phyloP scores from a whole-genome alignment of 768 basidiomycete genomes.

The Pholiota molesta region DNA sequence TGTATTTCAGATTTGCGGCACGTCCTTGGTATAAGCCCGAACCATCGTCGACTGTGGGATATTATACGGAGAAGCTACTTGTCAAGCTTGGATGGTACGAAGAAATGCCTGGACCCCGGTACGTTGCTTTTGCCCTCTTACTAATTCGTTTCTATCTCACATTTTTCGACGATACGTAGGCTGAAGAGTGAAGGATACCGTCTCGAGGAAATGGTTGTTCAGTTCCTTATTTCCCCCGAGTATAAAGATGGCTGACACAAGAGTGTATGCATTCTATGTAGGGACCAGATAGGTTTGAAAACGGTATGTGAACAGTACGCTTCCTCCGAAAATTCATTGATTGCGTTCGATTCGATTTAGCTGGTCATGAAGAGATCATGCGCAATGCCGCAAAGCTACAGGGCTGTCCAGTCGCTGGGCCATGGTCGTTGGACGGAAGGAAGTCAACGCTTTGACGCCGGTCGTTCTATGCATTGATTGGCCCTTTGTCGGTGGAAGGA shows the following conservation, averaged over 20 bases:
- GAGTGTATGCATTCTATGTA: constrained; percentile 11
- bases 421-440: constrained; percentile 28
- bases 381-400: constrained; percentile 40
- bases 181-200: constrained; percentile 43
- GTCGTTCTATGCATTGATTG: too few species aligned
- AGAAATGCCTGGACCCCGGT: constrained; percentile 43
- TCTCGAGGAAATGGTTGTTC: constrained; percentile 43
- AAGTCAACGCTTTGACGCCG: background rate
- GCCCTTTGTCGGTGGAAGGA: too few species aligned
- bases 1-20: constrained; percentile 30
- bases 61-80: constrained; percentile 32
- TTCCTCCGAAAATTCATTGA: background rate
- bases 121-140: constrained; percentile 15
- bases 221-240: background rate
- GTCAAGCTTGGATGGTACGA: constrained; percentile 38
- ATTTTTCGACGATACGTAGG: constrained; percentile 16
- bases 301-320: constrained; percentile 28
- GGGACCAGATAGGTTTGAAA: constrained; percentile 43
- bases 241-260: background rate
- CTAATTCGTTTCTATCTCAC: background rate
- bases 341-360: constrained; percentile 22
- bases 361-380: constrained; percentile 44
- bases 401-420: constrained; percentile 43
- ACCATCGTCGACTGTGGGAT: constrained; percentile 29
- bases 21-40: constrained; percentile 52